Percentiles rank a stretch among this genome's conserved stretches.
These are phyloP conservation scores for Drechslera avenae DNA, from an alignment of 2,329 filamentous ascomycete genomes.

Conservation along the genomic window DNA sequence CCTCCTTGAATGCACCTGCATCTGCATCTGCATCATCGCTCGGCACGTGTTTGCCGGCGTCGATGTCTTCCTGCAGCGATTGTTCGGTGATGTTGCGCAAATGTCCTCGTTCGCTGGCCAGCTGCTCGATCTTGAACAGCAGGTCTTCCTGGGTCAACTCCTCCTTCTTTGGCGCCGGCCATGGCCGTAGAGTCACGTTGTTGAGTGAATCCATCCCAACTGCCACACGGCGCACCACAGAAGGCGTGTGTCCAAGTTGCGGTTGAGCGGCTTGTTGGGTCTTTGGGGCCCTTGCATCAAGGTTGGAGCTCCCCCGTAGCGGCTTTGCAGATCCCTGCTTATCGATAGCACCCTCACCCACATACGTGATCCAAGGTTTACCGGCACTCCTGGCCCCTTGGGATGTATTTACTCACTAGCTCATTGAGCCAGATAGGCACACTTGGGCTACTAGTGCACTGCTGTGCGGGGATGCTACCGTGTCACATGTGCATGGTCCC, in stretches of 20 bases:
- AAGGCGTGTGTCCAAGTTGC: slow-evolving; percentile 10
- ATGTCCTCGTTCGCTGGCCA: slow-evolving; percentile 77
- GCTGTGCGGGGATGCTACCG: slow-evolving; percentile 9
- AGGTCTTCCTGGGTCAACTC: slow-evolving; percentile 60
- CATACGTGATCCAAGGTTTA: background rate
- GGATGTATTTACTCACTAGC: too few relatives aligned
- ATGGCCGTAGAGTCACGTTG: slow-evolving; percentile 66
- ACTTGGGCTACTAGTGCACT: too few relatives aligned
- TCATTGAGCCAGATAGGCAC: too few relatives aligned
- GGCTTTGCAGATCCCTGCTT: slow-evolving; percentile 15
- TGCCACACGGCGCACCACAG: slow-evolving; percentile 1
- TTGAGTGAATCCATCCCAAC: slow-evolving; percentile 36
- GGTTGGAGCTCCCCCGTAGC: slow-evolving; percentile 22
- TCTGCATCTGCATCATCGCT: slow-evolving; percentile 49
- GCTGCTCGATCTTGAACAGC: slow-evolving; percentile 76
- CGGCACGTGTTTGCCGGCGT: slow-evolving; percentile 48
- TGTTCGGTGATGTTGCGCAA: slow-evolving; percentile 81
- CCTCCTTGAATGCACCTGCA: slow-evolving; percentile 53
- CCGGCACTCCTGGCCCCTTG: too few relatives aligned
- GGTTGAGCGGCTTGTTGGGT: slow-evolving; percentile 13
- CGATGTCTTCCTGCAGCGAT: slow-evolving; percentile 71
- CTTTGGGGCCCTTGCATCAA: slow-evolving; percentile 26
- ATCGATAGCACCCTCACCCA: slow-evolving; percentile 18
- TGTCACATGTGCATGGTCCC: slow-evolving; percentile 25
- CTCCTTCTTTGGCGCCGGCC: slow-evolving; percentile 58